phyloP scores from a whole-genome alignment of 2,329 filamentous ascomycete species.

The Diaporthe ilicicola region DNA sequence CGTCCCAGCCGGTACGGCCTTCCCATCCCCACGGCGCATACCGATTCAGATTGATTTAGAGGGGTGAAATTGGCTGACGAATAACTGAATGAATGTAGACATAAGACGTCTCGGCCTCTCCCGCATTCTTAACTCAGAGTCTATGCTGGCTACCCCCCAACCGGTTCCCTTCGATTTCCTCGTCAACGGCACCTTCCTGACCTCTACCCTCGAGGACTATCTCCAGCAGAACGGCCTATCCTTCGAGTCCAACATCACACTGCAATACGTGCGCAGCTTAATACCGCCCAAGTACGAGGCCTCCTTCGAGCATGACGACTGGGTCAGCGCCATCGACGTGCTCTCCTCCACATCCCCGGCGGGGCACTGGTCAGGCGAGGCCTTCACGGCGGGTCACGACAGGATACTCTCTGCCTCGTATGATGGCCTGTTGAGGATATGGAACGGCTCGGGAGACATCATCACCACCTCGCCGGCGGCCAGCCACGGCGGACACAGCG shows the following conservation, averaged over 20 bases:
- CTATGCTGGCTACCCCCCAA: constrained; percentile 70
- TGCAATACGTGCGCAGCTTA: constrained; percentile 93
- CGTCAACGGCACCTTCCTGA: constrained; percentile 91
- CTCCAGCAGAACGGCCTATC: constrained; percentile 87
- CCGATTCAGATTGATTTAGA: neutral
- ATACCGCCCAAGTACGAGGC: constrained; percentile 89
- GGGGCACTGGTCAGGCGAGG: constrained; percentile 62
- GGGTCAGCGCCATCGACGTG: constrained; percentile 89
- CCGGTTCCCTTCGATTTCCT: constrained; percentile 92
- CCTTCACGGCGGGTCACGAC: constrained; percentile 65
- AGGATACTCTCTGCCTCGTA: constrained; percentile 92
- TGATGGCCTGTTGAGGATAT: constrained; percentile 87
- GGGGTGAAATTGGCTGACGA: constrained; percentile 15
- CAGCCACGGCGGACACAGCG: constrained; percentile 75
- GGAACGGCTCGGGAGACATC: constrained; percentile 88
- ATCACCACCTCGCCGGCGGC: constrained; percentile 77
- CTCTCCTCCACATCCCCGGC: constrained; percentile 73
- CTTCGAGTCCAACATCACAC: constrained; percentile 82
- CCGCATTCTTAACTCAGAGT: constrained; percentile 75
- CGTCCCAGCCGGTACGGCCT: constrained; percentile 63
- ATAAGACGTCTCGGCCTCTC: constrained; percentile 77
- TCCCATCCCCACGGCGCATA: constrained; percentile 29
- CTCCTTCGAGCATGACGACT: constrained; percentile 97
- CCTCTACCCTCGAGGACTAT: constrained; percentile 90
- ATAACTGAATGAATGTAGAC: constrained; percentile 49